Base-by-base conservation (phyloP, 352 stramenopile genomes). In the Phytophthora nicotianae region DNA sequence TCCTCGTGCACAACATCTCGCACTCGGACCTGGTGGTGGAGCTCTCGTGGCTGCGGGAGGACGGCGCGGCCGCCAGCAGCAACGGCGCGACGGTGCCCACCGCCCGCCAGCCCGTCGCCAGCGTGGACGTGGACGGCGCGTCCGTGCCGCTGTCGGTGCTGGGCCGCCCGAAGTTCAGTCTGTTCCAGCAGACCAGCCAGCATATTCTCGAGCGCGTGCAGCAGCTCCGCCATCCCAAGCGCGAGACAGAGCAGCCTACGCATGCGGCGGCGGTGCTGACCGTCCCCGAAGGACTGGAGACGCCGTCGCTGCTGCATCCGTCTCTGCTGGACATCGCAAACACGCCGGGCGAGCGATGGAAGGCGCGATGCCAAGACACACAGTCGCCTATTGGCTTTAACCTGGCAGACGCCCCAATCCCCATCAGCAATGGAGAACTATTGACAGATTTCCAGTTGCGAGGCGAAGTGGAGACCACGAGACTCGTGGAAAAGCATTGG, bases 1-100 rank as follows among this genome's bases (percentile, higher is more conserved):
- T 99, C 51, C 79, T 99, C 20, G 90, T 99, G 60, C 94, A 98
- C 82, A 99, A 98, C 77, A 95, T 98, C 59, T 98, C 92, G 49
- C 96, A 99, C 72, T 98, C 94, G 48, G 96, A 99, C 75, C 68
- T 99, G 16, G 83, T 99, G 17, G 76, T 99, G 19, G 84, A 95
- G 78, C 84, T 95, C 61, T 90, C 83, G 59, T 91, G 86, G 79
- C 56, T 90, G 33, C 75, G 74, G n/a, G 72, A 78, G 23, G 62
- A 79, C 23, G 72, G 33, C 24, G 32, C 17, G 40, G 43, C 38
- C 37, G 56, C 21, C 56, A 64, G 48, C 26, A 70, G 50, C 35
- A 64, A 62, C 35, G 55, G 42, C 16, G 29, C 40, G n/a, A 55
- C n/a, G 4, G 37, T 66, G 10, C 27, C 40, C 24, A 63, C 58